Conservation (phyloP, 1,284 basidiomycete genomes). For the Sporisorium scitamineum region DNA sequence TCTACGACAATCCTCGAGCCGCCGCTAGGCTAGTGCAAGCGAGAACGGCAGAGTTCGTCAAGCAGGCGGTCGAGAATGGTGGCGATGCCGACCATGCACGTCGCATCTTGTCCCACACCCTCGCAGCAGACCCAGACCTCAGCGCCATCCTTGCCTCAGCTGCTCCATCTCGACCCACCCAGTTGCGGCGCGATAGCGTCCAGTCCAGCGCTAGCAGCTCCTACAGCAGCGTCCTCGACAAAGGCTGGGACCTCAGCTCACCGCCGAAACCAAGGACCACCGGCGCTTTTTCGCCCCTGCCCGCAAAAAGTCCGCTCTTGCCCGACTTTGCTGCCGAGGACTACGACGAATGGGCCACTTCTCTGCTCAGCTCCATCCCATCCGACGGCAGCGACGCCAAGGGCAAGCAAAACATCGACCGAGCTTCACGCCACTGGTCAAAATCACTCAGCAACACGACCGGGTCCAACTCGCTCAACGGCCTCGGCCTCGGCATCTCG, state of each 20-base stretch:
- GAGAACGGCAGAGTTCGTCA: conserved; percentile 45
- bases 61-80: conserved; percentile 40
- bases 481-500: conserved; percentile 36
- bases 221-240: conserved; percentile 55
- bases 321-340: conserved; percentile 51
- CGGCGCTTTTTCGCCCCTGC: conserved; percentile 13
- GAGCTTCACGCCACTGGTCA: conserved; percentile 21
- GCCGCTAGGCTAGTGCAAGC: conserved; percentile 38
- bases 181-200: conserved; percentile 20
- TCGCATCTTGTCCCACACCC: conserved; percentile 27
- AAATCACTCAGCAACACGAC: conserved; percentile 20
- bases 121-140: conserved; percentile 30
- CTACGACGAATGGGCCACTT: conserved; percentile 49
- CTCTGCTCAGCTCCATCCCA: conserved; percentile 46
- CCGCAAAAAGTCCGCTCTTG: conserved; percentile 45
- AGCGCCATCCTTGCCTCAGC: conserved; percentile 17
- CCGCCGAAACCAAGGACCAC: conserved; percentile 8
- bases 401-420: neutral
- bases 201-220: conserved; percentile 53
- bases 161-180: conserved; percentile 1
- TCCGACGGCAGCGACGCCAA: neutral
- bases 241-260: conserved; percentile 47
- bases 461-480: conserved; percentile 21
- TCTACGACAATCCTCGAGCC: conserved; percentile 34
- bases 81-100: conserved; percentile 29